A percentile compares a stretch with the other conserved stretches of the same genome.
These are phyloP conservation scores for Scheffersomyces parashehatae DNA, from an alignment of 1,139 yeast species.

Conservation along the genomic window DNA sequence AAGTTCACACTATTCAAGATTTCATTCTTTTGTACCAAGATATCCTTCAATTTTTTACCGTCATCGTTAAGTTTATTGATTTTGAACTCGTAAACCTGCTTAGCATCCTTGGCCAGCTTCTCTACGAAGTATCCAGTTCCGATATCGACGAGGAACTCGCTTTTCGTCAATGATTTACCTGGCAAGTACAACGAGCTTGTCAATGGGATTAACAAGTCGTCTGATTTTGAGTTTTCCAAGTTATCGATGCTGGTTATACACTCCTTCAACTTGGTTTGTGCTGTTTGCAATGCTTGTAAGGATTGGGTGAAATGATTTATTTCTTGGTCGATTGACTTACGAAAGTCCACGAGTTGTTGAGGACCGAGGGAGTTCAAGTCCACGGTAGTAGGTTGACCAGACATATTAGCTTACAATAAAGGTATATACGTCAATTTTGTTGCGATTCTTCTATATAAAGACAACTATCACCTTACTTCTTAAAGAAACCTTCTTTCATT, in stretches of 20 bases:
- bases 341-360: conserved; percentile 82
- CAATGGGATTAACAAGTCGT: conserved; percentile 75
- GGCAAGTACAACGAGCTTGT: conserved; percentile 89
- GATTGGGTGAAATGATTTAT: conserved; percentile 84
- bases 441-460: too few relatives aligned
- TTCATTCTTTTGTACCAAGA: conserved; percentile 66
- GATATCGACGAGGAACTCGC: conserved; percentile 83
- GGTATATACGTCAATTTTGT: too few relatives aligned
- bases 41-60: conserved; percentile 68
- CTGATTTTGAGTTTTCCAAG: conserved; percentile 48
- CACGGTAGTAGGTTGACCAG: conserved; percentile 16
- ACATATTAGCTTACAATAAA: background rate
- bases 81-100: conserved; percentile 71
- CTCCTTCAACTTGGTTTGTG: conserved; percentile 79
- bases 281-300: conserved; percentile 79
- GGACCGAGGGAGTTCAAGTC: conserved; percentile 74
- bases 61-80: conserved; percentile 73
- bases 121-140: conserved; percentile 97
- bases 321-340: conserved; percentile 83
- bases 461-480: too few relatives aligned
- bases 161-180: conserved; percentile 64
- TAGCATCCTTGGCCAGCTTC: conserved; percentile 68
- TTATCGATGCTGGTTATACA: conserved; percentile 71
- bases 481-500: too few relatives aligned
- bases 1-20: conserved; percentile 52